Conservation (phyloP, 108 stramenopile genomes). For the Cylindrotheca fusiformis region DNA sequence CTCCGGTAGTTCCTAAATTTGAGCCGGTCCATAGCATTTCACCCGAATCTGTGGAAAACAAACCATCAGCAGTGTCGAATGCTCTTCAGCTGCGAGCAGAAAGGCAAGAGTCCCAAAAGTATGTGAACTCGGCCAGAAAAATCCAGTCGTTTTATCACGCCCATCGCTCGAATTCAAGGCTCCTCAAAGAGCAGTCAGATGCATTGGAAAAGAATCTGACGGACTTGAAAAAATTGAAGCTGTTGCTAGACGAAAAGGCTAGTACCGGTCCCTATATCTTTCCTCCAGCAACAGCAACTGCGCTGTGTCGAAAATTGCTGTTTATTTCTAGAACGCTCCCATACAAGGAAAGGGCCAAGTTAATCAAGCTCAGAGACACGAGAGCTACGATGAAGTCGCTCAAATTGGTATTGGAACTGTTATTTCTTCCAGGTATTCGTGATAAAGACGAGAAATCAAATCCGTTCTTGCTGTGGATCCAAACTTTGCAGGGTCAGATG, state of each 20-base stretch:
- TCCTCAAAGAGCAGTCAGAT: slow-evolving; percentile 32
- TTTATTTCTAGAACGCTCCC: slow-evolving; percentile 52
- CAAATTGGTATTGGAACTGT: slow-evolving; percentile 41
- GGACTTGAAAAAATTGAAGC: slow-evolving; percentile 52
- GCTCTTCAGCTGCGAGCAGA: slow-evolving; percentile 67
- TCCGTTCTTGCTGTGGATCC: slow-evolving; percentile 62
- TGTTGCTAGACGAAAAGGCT: slow-evolving; percentile 25
- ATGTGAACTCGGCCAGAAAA: slow-evolving; percentile 29
- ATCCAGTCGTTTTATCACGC: slow-evolving; percentile 65
- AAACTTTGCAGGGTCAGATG: slow-evolving; percentile 38
- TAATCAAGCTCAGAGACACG: slow-evolving; percentile 12
- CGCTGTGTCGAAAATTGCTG: slow-evolving; percentile 53
- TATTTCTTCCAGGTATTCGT: slow-evolving; percentile 57
- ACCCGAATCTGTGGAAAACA: background rate
- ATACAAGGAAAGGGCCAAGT: slow-evolving; percentile 7
- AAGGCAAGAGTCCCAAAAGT: slow-evolving; percentile 43
- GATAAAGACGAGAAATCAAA: slow-evolving; percentile 48
- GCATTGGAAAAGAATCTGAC: slow-evolving; percentile 48
- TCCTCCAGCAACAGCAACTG: slow-evolving; percentile 65
- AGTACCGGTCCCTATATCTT: slow-evolving; percentile 42
- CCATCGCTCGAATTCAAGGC: slow-evolving; percentile 32
- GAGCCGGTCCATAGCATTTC: slow-evolving; percentile 16
- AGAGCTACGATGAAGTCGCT: slow-evolving; percentile 36
- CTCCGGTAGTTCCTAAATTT: slow-evolving; percentile 2
- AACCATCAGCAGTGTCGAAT: slow-evolving; percentile 42